Conservation (phyloP, 2,329 filamentous ascomycete species). For the Amauroascus verrucosus region DNA sequence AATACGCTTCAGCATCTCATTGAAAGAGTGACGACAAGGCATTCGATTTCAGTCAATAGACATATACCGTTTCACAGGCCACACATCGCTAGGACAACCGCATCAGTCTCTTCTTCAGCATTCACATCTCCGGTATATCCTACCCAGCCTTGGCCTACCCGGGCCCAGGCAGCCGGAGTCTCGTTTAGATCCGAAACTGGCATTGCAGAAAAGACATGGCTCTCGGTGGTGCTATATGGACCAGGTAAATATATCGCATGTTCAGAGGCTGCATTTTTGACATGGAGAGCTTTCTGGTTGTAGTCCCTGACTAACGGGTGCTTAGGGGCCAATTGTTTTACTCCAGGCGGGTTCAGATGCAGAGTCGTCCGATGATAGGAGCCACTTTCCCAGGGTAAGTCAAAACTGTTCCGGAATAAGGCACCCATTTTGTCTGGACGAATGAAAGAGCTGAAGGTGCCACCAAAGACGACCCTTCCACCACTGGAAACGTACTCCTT, state of each 20-base stretch:
- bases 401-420: slow-evolving; percentile 20
- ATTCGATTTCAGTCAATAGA: too few relatives aligned
- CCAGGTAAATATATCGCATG: slow-evolving; percentile 11
- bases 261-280: slow-evolving; percentile 9
- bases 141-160: slow-evolving; percentile 21
- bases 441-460: slow-evolving; percentile 20
- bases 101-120: slow-evolving; percentile 17
- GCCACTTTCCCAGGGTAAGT: slow-evolving; percentile 20
- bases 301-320: slow-evolving; percentile 2
- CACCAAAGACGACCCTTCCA: slow-evolving; percentile 21
- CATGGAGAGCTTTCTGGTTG: slow-evolving; percentile 14
- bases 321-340: neutral
- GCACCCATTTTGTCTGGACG: slow-evolving; percentile 14
- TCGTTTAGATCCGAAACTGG: slow-evolving; percentile 14
- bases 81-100: slow-evolving; percentile 22
- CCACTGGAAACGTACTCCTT: slow-evolving; percentile 20
- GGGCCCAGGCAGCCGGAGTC: slow-evolving; percentile 21
- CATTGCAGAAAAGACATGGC: slow-evolving; percentile 14
- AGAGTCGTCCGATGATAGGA: slow-evolving; percentile 19
- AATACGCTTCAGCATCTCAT: too few relatives aligned
- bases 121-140: slow-evolving; percentile 26
- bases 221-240: slow-evolving; percentile 13
- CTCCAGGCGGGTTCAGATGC: slow-evolving; percentile 15
- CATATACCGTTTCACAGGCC: slow-evolving; percentile 18
- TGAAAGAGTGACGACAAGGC: too few relatives aligned